phyloP scores from a whole-genome alignment of 176 grass and related monocot genomes.

The Cenchrus americanus region DNA sequence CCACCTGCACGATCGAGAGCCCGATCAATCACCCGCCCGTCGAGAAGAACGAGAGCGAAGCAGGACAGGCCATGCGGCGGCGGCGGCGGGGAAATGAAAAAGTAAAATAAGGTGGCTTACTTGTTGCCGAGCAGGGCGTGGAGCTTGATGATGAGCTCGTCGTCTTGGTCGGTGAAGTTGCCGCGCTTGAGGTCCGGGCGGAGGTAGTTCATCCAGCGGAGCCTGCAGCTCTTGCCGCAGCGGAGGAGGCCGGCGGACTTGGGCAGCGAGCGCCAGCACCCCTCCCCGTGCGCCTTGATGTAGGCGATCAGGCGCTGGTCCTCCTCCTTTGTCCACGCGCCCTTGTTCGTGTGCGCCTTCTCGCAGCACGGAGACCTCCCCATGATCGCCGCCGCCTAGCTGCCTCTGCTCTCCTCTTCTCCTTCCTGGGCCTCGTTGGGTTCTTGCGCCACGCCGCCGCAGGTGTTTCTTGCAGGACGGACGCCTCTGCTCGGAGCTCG shows the following conservation, averaged over 20 bases:
- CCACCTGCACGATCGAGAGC: constrained; percentile 53
- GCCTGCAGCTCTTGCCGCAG: constrained; percentile 94
- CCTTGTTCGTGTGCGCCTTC: constrained; percentile 94
- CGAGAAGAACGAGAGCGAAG: too few species aligned
- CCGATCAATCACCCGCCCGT: not conserved
- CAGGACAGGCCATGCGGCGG: too few species aligned
- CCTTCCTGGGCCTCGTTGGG: not conserved
- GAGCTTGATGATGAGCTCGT: constrained; percentile 91
- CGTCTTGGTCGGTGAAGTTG: constrained; percentile 82
- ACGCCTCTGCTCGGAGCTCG: not conserved
- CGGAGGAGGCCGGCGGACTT: constrained; percentile 80
- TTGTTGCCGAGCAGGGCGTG: constrained; percentile 86
- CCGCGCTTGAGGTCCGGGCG: constrained; percentile 90
- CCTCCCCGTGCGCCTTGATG: constrained; percentile 78
- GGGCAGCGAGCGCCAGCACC: constrained; percentile 83
- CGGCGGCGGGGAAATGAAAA: not conserved
- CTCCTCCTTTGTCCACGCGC: constrained; percentile 85
- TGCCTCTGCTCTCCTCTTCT: not conserved
- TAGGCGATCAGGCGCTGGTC: constrained; percentile 78
- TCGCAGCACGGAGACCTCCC: constrained; percentile 90
- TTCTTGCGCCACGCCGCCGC: not conserved
- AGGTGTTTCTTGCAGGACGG: constrained; percentile 1
- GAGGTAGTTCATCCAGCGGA: constrained; percentile 97
- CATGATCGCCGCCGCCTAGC: constrained; percentile 19
- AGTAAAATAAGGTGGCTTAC: constrained; percentile 29